Evolutionary conservation across 345 rosid species (phyloP), one percentile per base, ranked within the genome.

Genomic region (Noccaea bulbosa): DNA sequence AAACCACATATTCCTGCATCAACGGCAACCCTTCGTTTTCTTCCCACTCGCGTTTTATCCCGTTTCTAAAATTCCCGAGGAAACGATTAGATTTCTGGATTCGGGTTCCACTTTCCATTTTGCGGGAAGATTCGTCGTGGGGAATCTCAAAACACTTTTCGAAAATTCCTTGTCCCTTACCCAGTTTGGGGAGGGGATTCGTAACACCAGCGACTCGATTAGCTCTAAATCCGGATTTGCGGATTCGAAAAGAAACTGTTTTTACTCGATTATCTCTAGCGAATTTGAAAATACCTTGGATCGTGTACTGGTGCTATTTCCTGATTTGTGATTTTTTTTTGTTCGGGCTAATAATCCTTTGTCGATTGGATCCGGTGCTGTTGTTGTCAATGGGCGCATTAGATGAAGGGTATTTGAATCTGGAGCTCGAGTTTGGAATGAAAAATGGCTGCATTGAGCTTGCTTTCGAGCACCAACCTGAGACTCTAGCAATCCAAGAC

Each of bases 401-500:
- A 82, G 84, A 89, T 65, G 92, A 89, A 65, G 90, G 83, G 2
- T 89, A 79, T 83, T 83, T 82, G 77, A 51, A 79, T 66, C 78
- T 46, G 73, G 89, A 82, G 70, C 85, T 89, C 40, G 84, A 84
- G 46, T 79, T 77, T 68, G 90, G 84, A 70, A 77, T 83, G 72
- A 82, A 83, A 65, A 71, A 82, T 50, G 78, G 67, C 47, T 47
- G 71, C 73, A 51, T 59, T 66, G 85, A 81, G 56, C 77, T 79
- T 65, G 83, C 80, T 24, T 78, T 84, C 14, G 86, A 85, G 74
- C 74, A 54, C n/a, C 84, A 83, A 49, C 82, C 95, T 1, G 89
- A 91, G 71, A 83, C 84, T 62, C 33, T 80, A 50, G 88, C 89
- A n/a, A 92, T 95, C 68, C 76, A 84, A 76, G 87, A 85, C 58